Percentiles rank a stretch among this genome's conserved stretches.
phyloP scores from a whole-genome alignment of 176 grass and related monocot genomes.

The Oryza australiensis region DNA sequence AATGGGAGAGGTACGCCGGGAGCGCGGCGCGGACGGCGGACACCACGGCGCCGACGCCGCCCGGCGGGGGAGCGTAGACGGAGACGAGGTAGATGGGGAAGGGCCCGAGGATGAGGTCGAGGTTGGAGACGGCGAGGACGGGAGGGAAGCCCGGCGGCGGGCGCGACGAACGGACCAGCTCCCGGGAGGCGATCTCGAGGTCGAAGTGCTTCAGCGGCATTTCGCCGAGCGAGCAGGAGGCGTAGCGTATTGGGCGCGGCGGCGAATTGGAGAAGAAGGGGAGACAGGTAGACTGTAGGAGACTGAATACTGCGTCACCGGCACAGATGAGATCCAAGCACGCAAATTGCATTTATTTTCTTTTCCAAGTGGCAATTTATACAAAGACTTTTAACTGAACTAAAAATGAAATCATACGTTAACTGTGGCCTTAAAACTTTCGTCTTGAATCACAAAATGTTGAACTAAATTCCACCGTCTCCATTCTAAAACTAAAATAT shows the following conservation, averaged over 20 bases:
- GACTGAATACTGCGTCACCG: too few species aligned
- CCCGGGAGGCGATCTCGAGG: constrained; percentile 36
- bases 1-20: constrained; percentile 54
- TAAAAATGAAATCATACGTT: too few species aligned
- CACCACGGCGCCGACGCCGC: constrained; percentile 28
- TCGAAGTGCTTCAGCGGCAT: constrained; percentile 28
- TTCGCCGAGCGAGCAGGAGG: background rate
- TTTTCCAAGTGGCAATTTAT: too few species aligned
- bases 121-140: constrained; percentile 59
- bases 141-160: constrained; percentile 31
- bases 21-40: constrained; percentile 28
- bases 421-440: too few species aligned
- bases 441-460: too few species aligned
- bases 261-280: background rate
- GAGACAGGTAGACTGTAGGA: too few species aligned
- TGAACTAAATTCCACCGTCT: too few species aligned
- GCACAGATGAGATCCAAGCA: too few species aligned
- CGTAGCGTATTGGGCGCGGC: background rate
- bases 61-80: constrained; percentile 33
- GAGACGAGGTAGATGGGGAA: constrained; percentile 47
- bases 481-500: too few species aligned
- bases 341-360: too few species aligned
- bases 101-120: constrained; percentile 54
- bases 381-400: too few species aligned
- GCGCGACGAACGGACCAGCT: constrained; percentile 40